Conservation (phyloP, 176 grass and related monocot species). For the Ensete ventricosum region DNA sequence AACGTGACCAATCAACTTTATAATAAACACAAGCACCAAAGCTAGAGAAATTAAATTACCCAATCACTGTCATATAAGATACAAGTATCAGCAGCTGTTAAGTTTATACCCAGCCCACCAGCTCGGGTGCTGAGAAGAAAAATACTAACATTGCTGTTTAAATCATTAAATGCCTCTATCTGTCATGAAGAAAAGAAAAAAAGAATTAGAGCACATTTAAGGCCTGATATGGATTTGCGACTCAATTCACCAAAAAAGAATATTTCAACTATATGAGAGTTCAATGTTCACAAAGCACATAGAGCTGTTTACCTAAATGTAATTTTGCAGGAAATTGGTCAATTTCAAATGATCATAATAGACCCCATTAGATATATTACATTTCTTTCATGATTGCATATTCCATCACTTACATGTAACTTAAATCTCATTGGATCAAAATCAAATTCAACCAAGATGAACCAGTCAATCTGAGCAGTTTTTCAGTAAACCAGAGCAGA, state of each 20-base stretch:
- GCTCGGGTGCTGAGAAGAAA: slow-evolving; percentile 91
- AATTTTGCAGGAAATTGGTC: no score
- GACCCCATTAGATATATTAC: no score
- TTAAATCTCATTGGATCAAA: no score
- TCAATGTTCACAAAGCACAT: no score
- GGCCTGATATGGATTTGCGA: neutral
- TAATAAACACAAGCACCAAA: neutral
- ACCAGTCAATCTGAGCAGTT: no score
- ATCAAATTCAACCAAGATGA: no score
- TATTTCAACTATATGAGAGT: neutral
- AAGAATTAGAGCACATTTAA: neutral
- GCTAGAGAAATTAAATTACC: slow-evolving; percentile 32
- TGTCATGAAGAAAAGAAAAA: slow-evolving; percentile 24
- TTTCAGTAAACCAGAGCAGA: no score
- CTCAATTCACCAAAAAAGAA: neutral
- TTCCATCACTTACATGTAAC: neutral
- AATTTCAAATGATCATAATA: no score
- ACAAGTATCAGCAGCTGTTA: slow-evolving; percentile 85
- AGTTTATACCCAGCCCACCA: slow-evolving; percentile 88
- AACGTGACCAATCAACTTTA: neutral
- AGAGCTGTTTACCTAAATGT: no score
- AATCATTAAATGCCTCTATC: slow-evolving; percentile 87
- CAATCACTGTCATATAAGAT: slow-evolving; percentile 94
- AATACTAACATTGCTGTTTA: slow-evolving; percentile 48
- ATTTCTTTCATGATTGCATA: neutral